A percentile compares a stretch with the other conserved stretches of the same genome.
These are phyloP conservation scores for Fusarium sp. DNA, from an alignment of 2,329 filamentous ascomycete genomes.

Conservation along the genomic window DNA sequence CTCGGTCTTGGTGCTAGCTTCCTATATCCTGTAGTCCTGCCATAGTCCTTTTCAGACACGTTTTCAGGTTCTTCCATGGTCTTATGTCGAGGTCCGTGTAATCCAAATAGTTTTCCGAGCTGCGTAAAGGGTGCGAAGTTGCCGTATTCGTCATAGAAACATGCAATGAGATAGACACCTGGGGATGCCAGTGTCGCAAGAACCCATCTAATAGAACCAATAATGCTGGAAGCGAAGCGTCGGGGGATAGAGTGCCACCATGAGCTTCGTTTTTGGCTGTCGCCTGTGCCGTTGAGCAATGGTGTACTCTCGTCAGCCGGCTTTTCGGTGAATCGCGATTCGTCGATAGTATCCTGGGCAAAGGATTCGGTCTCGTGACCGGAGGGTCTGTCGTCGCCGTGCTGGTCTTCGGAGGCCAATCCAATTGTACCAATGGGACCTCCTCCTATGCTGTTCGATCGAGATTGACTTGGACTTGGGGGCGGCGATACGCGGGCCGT, in stretches of 20 bases:
- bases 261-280: conserved; percentile 48
- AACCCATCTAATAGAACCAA: conserved; percentile 80
- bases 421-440: conserved; percentile 58
- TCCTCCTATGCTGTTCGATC: conserved; percentile 67
- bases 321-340: conserved; percentile 50
- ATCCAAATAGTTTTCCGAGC: conserved; percentile 69
- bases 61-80: conserved; percentile 41
- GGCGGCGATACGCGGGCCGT: conserved; percentile 79
- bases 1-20: conserved; percentile 40
- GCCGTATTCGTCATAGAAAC: conserved; percentile 82
- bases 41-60: conserved; percentile 41
- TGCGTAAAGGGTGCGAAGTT: conserved; percentile 81
- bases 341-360: conserved; percentile 48
- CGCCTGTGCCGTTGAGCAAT: conserved; percentile 55
- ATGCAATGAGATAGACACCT: conserved; percentile 81
- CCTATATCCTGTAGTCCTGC: conserved; percentile 42
- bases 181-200: conserved; percentile 81
- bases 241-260: conserved; percentile 69
- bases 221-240: conserved; percentile 74
- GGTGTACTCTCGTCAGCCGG: conserved; percentile 70
- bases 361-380: conserved; percentile 45
- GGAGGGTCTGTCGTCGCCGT: conserved; percentile 45
- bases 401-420: conserved; percentile 50
- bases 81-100: conserved; percentile 56
- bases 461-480: conserved; percentile 62